phyloP scores from a whole-genome alignment of 1,284 basidiomycete genomes.

The Cryptococcus hybrid region DNA sequence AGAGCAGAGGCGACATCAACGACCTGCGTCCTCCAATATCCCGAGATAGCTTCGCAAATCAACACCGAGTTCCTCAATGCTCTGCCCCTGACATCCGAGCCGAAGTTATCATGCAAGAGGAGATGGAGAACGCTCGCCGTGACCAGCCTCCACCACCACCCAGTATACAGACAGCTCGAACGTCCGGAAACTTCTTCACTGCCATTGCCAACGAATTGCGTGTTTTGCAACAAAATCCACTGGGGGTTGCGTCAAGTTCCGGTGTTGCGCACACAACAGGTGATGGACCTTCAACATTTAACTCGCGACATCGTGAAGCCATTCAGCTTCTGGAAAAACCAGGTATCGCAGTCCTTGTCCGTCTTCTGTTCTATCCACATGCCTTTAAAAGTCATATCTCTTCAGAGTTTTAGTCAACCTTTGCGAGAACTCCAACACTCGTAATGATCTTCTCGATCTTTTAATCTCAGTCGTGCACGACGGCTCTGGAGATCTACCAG shows the following conservation, averaged over 20 bases:
- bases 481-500: slow-evolving; percentile 85
- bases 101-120: slow-evolving; percentile 95
- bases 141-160: slow-evolving; percentile 30
- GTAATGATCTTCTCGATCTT: slow-evolving; percentile 88
- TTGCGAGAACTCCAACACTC: slow-evolving; percentile 90
- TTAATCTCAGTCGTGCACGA: slow-evolving; percentile 91
- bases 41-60: slow-evolving; percentile 69
- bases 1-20: slow-evolving; percentile 60
- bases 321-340: slow-evolving; percentile 91
- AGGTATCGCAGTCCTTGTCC: slow-evolving; percentile 84
- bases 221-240: slow-evolving; percentile 25
- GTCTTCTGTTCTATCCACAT: slow-evolving; percentile 95
- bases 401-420: slow-evolving; percentile 92
- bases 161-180: not conserved
- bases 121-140: slow-evolving; percentile 70
- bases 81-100: slow-evolving; percentile 93
- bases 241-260: not conserved
- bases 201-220: slow-evolving; percentile 80
- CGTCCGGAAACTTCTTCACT: slow-evolving; percentile 62
- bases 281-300: not conserved
- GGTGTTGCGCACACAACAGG: not conserved
- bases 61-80: slow-evolving; percentile 95
- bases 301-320: slow-evolving; percentile 68
- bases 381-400: slow-evolving; percentile 79
- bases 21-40: slow-evolving; percentile 64